Percentiles rank a stretch among this genome's conserved stretches.
These are phyloP conservation scores for Ceriops decandra DNA, from an alignment of 345 rosid species.

Conservation along the genomic window DNA sequence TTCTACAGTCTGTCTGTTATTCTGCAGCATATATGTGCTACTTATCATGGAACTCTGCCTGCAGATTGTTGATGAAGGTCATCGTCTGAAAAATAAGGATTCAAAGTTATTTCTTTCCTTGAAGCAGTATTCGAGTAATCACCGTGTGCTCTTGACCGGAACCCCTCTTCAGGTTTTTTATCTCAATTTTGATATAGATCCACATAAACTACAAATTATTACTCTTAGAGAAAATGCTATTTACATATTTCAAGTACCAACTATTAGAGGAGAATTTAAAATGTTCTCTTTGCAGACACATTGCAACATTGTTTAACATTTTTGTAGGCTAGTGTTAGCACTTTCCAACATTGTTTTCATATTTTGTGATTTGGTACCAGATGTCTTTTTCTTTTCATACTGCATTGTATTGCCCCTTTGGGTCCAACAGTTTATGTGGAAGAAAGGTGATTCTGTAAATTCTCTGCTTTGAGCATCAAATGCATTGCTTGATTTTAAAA, in stretches of 20 bases:
- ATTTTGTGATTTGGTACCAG: not conserved
- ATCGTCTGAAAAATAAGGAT: slow-evolving; percentile 97
- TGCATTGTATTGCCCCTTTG: not conserved
- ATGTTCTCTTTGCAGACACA: not conserved
- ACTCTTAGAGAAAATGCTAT: not conserved
- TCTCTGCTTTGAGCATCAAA: not conserved
- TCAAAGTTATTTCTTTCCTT: slow-evolving; percentile 87
- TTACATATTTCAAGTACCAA: not conserved
- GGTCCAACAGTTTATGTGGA: not conserved
- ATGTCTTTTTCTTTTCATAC: not conserved
- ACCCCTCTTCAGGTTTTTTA: slow-evolving; percentile 94
- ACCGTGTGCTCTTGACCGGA: slow-evolving; percentile 95
- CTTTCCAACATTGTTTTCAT: not conserved
- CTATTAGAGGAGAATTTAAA: not conserved
- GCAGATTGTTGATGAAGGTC: slow-evolving; percentile 99
- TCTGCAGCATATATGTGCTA: slow-evolving; percentile 14
- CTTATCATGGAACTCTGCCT: slow-evolving; percentile 26
- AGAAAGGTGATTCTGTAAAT: not conserved
- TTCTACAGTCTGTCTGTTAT: slow-evolving; percentile 12
- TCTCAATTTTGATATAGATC: slow-evolving; percentile 10
- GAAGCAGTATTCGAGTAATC: slow-evolving; percentile 84
- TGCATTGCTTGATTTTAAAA: not conserved
- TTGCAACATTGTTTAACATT: not conserved
- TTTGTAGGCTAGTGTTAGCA: not conserved
- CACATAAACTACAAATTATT: not conserved